Conservation (phyloP, 805 yeast genomes). For the Starmerella sirachaensis region DNA sequence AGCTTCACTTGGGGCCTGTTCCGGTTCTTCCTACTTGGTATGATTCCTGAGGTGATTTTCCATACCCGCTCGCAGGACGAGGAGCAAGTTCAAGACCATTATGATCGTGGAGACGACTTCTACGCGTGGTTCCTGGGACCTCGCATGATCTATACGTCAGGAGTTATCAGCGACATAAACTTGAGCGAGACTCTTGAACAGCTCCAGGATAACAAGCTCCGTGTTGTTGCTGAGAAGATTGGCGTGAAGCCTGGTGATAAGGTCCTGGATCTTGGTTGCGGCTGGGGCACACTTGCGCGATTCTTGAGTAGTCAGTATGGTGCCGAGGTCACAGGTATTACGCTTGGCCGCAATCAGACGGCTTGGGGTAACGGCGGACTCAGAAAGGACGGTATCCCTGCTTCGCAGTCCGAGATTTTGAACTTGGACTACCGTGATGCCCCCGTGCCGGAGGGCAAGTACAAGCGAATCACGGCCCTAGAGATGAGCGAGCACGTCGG, state of each 20-base stretch:
- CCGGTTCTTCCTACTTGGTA: slow-evolving; percentile 69
- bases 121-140: slow-evolving; percentile 91
- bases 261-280: slow-evolving; percentile 81
- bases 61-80: slow-evolving; percentile 91
- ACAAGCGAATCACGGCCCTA: slow-evolving; percentile 78
- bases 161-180: slow-evolving; percentile 61
- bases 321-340: slow-evolving; percentile 78
- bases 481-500: slow-evolving; percentile 98
- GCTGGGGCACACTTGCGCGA: slow-evolving; percentile 90
- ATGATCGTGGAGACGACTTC: slow-evolving; percentile 93
- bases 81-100: slow-evolving; percentile 91
- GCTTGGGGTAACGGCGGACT: slow-evolving; percentile 72
- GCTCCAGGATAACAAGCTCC: slow-evolving; percentile 81
- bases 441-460: slow-evolving; percentile 53
- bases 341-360: slow-evolving; percentile 84
- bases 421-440: slow-evolving; percentile 87
- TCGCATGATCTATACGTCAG: slow-evolving; percentile 87
- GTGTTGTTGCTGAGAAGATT: slow-evolving; percentile 77
- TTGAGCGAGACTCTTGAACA: slow-evolving; percentile 55
- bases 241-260: slow-evolving; percentile 59
- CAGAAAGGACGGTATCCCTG: slow-evolving; percentile 51
- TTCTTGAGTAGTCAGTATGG: slow-evolving; percentile 73
- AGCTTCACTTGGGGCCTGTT: slow-evolving; percentile 64
- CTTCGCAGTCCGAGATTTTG: slow-evolving; percentile 60
- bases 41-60: slow-evolving; percentile 86